Evolutionary conservation across 768 basidiomycete species (phyloP).

Genomic region (Agaricus blazei): DNA sequence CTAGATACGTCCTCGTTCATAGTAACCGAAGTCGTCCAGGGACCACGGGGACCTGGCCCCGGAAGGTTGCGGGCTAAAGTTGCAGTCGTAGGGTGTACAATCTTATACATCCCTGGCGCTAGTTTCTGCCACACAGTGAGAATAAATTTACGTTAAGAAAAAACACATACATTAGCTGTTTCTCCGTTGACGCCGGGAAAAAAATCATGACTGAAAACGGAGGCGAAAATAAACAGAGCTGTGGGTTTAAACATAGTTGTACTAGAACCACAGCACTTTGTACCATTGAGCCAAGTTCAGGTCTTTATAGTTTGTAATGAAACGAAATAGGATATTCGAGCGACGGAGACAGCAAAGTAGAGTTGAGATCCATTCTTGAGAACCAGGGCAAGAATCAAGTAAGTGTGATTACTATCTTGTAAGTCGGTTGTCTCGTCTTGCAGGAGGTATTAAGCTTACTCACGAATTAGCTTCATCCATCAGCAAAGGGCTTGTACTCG

Average conservation of each 20-base stretch:
- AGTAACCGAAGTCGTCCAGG: neutral
- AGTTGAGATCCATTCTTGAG: too few species aligned
- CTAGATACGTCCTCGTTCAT: neutral
- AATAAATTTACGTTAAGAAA: neutral
- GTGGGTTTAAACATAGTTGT: neutral
- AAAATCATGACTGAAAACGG: neutral
- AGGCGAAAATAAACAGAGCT: neutral
- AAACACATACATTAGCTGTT: neutral
- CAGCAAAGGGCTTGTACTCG: too few species aligned
- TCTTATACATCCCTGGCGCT: conserved; percentile 1
- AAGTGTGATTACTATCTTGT: too few species aligned
- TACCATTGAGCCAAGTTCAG: too few species aligned
- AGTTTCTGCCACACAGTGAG: neutral
- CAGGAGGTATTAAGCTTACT: too few species aligned
- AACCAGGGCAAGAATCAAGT: too few species aligned
- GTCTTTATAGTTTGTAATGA: too few species aligned
- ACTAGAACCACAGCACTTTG: too few species aligned
- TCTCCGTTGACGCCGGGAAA: neutral
- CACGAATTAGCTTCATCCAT: too few species aligned
- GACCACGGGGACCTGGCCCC: conserved; percentile 5
- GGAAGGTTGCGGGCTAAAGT: conserved; percentile 1
- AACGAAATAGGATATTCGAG: too few species aligned
- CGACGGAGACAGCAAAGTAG: too few species aligned
- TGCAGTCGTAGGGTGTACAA: neutral
- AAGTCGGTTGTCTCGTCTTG: too few species aligned